Conservation (phyloP, 2,329 filamentous ascomycete genomes). For the Coniochaeta hoffmannii region DNA sequence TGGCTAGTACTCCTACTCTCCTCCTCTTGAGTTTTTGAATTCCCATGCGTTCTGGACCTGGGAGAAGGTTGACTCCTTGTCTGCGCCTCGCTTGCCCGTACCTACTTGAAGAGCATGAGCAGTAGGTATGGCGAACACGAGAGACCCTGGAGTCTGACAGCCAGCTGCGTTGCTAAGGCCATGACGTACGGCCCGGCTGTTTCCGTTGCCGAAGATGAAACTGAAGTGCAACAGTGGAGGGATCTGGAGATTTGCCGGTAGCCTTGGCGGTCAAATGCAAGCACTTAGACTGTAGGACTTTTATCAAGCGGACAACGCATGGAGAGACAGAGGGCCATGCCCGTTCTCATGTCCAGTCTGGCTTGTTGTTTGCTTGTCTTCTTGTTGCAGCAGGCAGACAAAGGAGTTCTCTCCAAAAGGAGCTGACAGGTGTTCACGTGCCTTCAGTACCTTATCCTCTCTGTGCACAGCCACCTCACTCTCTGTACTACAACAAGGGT, state of each 20-base stretch:
- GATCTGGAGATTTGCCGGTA: constrained; percentile 1
- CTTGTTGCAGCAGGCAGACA: neutral
- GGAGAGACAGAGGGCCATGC: neutral
- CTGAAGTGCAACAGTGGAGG: constrained; percentile 13
- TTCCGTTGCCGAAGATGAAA: constrained; percentile 14
- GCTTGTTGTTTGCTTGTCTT: too few relatives aligned
- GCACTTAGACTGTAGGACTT: neutral
- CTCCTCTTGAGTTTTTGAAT: neutral
- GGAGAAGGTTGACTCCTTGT: too few relatives aligned
- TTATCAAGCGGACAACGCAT: neutral
- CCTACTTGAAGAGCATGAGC: too few relatives aligned
- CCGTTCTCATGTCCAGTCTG: too few relatives aligned
- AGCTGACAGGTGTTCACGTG: neutral
- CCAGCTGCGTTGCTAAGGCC: too few relatives aligned
- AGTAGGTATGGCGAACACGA: too few relatives aligned
- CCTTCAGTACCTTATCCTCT: neutral
- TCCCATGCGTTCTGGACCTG: neutral
- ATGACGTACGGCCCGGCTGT: neutral
- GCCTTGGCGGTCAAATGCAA: neutral
- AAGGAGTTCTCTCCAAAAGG: neutral
- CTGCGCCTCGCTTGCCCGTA: too few relatives aligned
- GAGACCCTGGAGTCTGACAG: too few relatives aligned
- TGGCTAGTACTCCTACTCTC: neutral
- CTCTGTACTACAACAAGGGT: neutral
- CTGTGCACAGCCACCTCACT: neutral